phyloP scores from a whole-genome alignment of 768 basidiomycete species.

The Kwoniella botswanensis region DNA sequence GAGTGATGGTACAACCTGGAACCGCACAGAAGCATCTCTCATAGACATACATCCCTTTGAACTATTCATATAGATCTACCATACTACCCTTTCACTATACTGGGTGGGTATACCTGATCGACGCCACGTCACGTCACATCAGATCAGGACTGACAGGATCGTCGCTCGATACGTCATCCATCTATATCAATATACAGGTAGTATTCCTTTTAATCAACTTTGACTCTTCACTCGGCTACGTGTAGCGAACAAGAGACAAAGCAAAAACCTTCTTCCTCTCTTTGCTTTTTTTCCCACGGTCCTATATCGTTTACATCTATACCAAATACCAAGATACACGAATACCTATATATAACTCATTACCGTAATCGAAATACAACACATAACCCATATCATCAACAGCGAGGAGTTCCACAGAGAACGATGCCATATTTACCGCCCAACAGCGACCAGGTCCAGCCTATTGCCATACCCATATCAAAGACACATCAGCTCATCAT shows the following conservation, averaged over 20 bases:
- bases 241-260: too few relatives aligned
- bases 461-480: slow-evolving; percentile 15
- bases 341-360: neutral
- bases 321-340: neutral
- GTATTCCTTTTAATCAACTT: neutral
- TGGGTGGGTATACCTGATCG: too few relatives aligned
- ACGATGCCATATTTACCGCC: slow-evolving; percentile 29
- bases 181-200: neutral
- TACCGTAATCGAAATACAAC: neutral
- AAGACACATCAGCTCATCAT: slow-evolving; percentile 11
- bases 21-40: neutral
- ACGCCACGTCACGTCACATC: neutral
- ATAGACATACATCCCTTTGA: neutral
- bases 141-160: neutral
- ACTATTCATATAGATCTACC: neutral
- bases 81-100: neutral
- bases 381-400: neutral
- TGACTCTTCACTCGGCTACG: neutral
- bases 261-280: neutral
- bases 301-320: neutral
- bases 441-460: slow-evolving; percentile 3
- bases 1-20: neutral
- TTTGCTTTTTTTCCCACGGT: neutral
- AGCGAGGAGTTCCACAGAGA: neutral
- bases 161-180: slow-evolving; percentile 7